phyloP scores from a whole-genome alignment of 2,329 filamentous ascomycete genomes.

The Aspergillus cejpii region DNA sequence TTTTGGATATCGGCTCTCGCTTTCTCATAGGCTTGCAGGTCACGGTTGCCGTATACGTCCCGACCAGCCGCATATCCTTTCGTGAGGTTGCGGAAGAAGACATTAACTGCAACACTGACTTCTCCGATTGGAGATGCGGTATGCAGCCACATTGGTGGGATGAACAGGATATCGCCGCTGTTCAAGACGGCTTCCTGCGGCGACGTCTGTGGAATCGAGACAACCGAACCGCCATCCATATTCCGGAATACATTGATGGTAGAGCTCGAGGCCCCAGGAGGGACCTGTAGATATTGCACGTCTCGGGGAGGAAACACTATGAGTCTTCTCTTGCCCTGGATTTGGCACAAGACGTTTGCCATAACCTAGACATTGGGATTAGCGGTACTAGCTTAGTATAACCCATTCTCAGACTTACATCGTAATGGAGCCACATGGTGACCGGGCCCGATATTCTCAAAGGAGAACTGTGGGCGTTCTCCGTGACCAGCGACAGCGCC shows the following conservation, averaged over 20 bases:
- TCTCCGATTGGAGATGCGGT: conserved; percentile 45
- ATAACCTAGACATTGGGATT: conserved; percentile 55
- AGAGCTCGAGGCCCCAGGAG: conserved; percentile 73
- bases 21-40: conserved; percentile 77
- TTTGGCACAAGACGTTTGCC: conserved; percentile 78
- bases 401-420: conserved; percentile 45
- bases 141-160: conserved; percentile 81
- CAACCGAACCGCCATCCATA: conserved; percentile 33
- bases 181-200: conserved; percentile 61
- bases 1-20: conserved; percentile 65
- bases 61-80: conserved; percentile 63
- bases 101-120: conserved; percentile 73
- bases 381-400: background rate
- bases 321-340: conserved; percentile 65
- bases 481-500: conserved; percentile 51
- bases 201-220: conserved; percentile 57
- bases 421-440: conserved; percentile 86
- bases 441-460: conserved; percentile 72
- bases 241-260: conserved; percentile 62
- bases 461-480: conserved; percentile 70
- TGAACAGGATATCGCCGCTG: conserved; percentile 70
- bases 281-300: conserved; percentile 61
- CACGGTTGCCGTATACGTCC: conserved; percentile 84
- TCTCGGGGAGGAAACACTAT: conserved; percentile 73
- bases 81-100: conserved; percentile 72